Percentiles rank a stretch among this genome's conserved stretches.
Conservation (phyloP, 495 filamentous ascomycete species). For the Aspergillus egyptiacus region DNA sequence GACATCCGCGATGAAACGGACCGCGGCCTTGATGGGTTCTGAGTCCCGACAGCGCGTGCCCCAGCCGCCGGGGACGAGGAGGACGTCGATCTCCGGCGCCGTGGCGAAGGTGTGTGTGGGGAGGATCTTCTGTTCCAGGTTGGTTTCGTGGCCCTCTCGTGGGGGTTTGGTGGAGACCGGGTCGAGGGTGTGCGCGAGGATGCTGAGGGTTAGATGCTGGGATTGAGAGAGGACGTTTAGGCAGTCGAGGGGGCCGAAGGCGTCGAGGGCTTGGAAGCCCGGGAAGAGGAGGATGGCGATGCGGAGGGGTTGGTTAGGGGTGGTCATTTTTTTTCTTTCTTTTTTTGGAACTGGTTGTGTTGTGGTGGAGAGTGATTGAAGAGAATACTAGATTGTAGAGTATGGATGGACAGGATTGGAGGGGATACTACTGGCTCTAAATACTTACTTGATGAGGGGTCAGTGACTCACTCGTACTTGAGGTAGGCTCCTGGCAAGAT, state of each 20-base stretch:
- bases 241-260: slow-evolving; percentile 57
- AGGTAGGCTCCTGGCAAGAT: too few relatives aligned
- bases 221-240: slow-evolving; percentile 49
- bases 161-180: neutral
- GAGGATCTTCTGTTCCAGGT: slow-evolving; percentile 39
- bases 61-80: slow-evolving; percentile 59
- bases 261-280: slow-evolving; percentile 41
- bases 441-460: too few relatives aligned
- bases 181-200: slow-evolving; percentile 1
- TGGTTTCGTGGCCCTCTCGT: neutral
- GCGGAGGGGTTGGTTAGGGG: slow-evolving; percentile 12
- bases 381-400: too few relatives aligned
- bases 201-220: slow-evolving; percentile 23
- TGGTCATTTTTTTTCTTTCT: too few relatives aligned
- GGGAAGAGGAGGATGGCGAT: slow-evolving; percentile 27
- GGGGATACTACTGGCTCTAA: too few relatives aligned
- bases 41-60: slow-evolving; percentile 34
- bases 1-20: slow-evolving; percentile 39
- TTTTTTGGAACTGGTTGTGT: too few relatives aligned
- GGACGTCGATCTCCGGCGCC: slow-evolving; percentile 47
- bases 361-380: neutral
- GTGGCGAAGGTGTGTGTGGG: slow-evolving; percentile 58
- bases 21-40: slow-evolving; percentile 22
- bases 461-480: too few relatives aligned
- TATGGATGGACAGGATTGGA: too few relatives aligned